Evolutionary conservation across 306 rosid species (phyloP), one percentile per base, ranked within the genome.

Genomic region (Nissolia schottii): DNA sequence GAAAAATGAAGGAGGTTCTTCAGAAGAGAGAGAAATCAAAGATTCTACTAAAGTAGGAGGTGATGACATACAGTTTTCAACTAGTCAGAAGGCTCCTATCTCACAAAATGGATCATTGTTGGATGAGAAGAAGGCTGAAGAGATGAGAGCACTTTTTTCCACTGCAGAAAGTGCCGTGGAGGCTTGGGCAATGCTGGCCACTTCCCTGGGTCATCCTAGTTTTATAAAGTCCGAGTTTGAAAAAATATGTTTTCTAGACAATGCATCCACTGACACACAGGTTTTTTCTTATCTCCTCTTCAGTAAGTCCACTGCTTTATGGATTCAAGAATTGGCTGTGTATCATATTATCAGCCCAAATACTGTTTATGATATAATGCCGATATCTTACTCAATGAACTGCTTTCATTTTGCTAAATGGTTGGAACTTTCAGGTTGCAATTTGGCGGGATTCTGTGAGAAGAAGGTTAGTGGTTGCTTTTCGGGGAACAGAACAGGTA

Each of bases 121-220:
- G 79, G 89, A 85, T 55, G 92, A 87, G 82, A 84, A 86, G 73
- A 82, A 75, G 73, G 84, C 87, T 35, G 87, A 87, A 78, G 98
- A 93, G 80, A 93, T 91, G 97, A 91, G 63, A 86, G 81, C 69
- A 46, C 94, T 93, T 51, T 93, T 93, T 74, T 86, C 87, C 75
- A 86, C 90, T 58, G 98, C 98, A 29, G 98, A 93, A 85, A 93
- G 85, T 80, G 98, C 98, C 50, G 73, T 93, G 82, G 98, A 93
- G 84, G 98, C 98, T 48, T 93, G 98, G 98, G 93, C 98, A 38
- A 86, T 93, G 98, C 96, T 93, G 54, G 96, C 94, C 38, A 87
- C 91, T 54, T 91, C 98, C 59, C 78, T 91, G 53, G 98, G 98
- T 38, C 98, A 93, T 43, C 90, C 96, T 55, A 91, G 96, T 82